These are phyloP conservation scores for Candida golubevii DNA, from an alignment of 805 yeast species.

Conservation along the genomic window DNA sequence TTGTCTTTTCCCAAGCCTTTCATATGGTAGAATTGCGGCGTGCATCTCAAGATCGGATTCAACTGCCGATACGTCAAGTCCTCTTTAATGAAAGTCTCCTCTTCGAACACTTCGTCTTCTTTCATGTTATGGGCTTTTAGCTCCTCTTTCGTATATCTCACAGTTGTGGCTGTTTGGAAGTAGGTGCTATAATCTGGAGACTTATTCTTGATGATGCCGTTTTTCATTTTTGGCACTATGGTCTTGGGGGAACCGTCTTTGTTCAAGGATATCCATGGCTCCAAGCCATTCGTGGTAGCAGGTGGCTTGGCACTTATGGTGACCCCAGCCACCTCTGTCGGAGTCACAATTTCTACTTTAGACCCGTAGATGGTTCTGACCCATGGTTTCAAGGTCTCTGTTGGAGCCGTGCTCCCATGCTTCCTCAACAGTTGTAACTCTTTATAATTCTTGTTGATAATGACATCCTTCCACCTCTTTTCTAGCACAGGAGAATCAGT, in stretches of 20 bases:
- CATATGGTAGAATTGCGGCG: constrained; percentile 67
- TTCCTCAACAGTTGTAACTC: constrained; percentile 21
- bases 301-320: constrained; percentile 70
- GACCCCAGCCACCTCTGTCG: constrained; percentile 60
- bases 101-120: constrained; percentile 53
- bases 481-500: constrained; percentile 16
- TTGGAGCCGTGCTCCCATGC: constrained; percentile 16
- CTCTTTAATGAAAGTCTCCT: constrained; percentile 56
- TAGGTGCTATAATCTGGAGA: constrained; percentile 72
- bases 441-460: constrained; percentile 28
- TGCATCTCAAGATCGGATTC: constrained; percentile 80
- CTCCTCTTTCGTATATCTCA: constrained; percentile 53
- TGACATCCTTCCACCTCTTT: constrained; percentile 28
- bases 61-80: constrained; percentile 67
- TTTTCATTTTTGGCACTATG: constrained; percentile 67
- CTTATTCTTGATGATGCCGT: constrained; percentile 62
- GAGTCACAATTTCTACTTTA: constrained; percentile 55
- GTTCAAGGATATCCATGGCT: constrained; percentile 77
- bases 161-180: constrained; percentile 66
- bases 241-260: constrained; percentile 79
- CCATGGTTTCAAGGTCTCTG: constrained; percentile 56
- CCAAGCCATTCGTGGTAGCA: constrained; percentile 60
- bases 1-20: constrained; percentile 57
- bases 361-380: constrained; percentile 60
- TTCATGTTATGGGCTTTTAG: constrained; percentile 71